Percentiles rank a stretch among this genome's conserved stretches.
These are phyloP conservation scores for Lentinula raphanica DNA, from an alignment of 768 basidiomycete species.

Conservation along the genomic window DNA sequence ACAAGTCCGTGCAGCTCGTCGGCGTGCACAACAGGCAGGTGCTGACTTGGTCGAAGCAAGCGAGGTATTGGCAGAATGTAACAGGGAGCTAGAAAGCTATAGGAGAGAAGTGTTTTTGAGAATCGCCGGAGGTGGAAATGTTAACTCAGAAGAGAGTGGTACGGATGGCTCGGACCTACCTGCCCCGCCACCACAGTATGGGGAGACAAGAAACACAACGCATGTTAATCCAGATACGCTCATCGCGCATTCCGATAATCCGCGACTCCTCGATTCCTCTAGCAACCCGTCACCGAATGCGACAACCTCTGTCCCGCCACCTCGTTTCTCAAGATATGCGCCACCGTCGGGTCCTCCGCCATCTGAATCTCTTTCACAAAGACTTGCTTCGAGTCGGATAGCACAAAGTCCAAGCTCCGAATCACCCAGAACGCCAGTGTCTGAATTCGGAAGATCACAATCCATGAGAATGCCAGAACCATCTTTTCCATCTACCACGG, in stretches of 20 bases:
- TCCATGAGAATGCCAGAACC: conserved; percentile 5
- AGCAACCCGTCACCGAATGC: background rate
- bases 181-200: background rate
- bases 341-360: conserved; percentile 3
- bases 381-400: too few relatives aligned
- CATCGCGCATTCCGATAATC: background rate
- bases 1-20: conserved; percentile 6
- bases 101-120: conserved; percentile 28
- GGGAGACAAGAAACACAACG: background rate
- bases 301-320: background rate
- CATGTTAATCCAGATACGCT: background rate
- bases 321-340: background rate
- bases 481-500: background rate
- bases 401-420: background rate
- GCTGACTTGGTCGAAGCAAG: conserved; percentile 15
- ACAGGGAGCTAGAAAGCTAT: conserved; percentile 11
- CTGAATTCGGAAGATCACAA: background rate
- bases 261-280: background rate
- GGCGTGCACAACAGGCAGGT: conserved; percentile 9
- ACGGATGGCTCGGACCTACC: background rate
- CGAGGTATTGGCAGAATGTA: conserved; percentile 11
- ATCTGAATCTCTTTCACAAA: background rate
- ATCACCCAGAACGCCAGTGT: background rate
- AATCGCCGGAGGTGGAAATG: conserved; percentile 16
- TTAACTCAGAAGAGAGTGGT: conserved; percentile 9